Evolutionary conservation across 2,329 filamentous ascomycete species (phyloP).

Genomic region (Exophiala xenobiotica): DNA sequence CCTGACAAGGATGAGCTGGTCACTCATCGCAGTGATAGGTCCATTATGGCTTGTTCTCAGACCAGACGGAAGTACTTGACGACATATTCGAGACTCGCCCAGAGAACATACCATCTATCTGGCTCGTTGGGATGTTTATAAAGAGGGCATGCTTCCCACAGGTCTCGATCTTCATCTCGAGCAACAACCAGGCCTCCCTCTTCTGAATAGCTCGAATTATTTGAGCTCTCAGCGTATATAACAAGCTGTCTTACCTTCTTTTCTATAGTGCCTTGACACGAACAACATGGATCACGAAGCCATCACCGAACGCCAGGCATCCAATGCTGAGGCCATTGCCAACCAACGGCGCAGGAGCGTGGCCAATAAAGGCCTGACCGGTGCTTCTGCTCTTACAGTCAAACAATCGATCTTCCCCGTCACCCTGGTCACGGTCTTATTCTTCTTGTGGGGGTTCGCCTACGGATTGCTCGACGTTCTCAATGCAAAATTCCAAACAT

Average conservation of each 20-base stretch:
- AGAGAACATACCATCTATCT: too few species aligned
- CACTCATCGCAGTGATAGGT: background rate
- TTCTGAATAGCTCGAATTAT: too few species aligned
- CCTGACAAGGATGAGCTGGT: conserved; percentile 1
- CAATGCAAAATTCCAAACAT: conserved; percentile 59
- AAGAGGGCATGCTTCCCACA: too few species aligned
- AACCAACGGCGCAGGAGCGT: conserved; percentile 26
- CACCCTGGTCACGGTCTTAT: conserved; percentile 48
- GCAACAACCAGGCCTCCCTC: too few species aligned
- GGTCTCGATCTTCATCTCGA: too few species aligned
- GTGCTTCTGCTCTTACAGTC: conserved; percentile 44
- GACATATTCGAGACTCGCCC: background rate
- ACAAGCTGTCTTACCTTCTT: too few species aligned
- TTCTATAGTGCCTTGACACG: too few species aligned
- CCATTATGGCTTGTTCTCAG: background rate
- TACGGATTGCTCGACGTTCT: conserved; percentile 51
- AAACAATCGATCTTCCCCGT: conserved; percentile 47
- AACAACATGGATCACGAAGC: conserved; percentile 24
- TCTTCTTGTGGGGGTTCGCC: conserved; percentile 56
- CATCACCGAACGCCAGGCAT: conserved; percentile 29
- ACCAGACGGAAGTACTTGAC: background rate
- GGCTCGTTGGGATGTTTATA: too few species aligned
- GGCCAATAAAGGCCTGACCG: conserved; percentile 35
- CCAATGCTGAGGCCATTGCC: conserved; percentile 28
- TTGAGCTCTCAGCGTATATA: too few species aligned